Evolutionary conservation across 1,284 basidiomycete genomes (phyloP), one percentile per base, ranked within the genome.

Genomic region (Cutaneotrichosporon cutaneum): DNA sequence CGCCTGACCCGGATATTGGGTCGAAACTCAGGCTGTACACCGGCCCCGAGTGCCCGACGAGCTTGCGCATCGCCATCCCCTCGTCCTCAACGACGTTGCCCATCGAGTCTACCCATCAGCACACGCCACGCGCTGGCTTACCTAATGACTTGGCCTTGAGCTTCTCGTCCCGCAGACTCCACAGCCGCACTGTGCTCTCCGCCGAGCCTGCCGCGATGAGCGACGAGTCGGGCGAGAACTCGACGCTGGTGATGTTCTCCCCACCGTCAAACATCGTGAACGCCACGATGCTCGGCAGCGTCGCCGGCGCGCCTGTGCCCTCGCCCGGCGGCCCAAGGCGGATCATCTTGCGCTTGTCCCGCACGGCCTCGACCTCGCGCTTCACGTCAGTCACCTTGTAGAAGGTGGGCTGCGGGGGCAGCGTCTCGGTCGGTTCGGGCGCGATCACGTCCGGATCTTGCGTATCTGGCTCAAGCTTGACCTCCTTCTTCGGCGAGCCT

Each of bases 181-280:
- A 99, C 61, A 99, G 70, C 59, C 94, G 86, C 63, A 99, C 89
- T 70, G 93, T 95, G 72, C 94, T 97, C 79, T 99, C 95, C 39
- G 92, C 86, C 72, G 97, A 98, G 0, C 96, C 96, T 30, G 90
- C 92, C 1, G 95, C 96, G 85, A 99, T 88, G n/a, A 99, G 79
- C 7, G 93, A 90, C 0, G 89, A 89, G 77, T 99, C 96, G 54
- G 85, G 85, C 18, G 95, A 98, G 73, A 99, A 97, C 16, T 88
- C 87, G 60, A 87, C 88, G 69, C 90, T 93, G 3, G 94, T 91
- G 16, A 90, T 84, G 26, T 90, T 90, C 81, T 96, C 93, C 36
- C 88, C 87, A 7, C 90, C 87, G 72, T 97, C 92, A 74, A 95
- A 92, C 33, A 97, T 76, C 2, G 94, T 96, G 75, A 95, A 96